Conservation (phyloP, 2,329 filamentous ascomycete species). For the Colletotrichum lupini region DNA sequence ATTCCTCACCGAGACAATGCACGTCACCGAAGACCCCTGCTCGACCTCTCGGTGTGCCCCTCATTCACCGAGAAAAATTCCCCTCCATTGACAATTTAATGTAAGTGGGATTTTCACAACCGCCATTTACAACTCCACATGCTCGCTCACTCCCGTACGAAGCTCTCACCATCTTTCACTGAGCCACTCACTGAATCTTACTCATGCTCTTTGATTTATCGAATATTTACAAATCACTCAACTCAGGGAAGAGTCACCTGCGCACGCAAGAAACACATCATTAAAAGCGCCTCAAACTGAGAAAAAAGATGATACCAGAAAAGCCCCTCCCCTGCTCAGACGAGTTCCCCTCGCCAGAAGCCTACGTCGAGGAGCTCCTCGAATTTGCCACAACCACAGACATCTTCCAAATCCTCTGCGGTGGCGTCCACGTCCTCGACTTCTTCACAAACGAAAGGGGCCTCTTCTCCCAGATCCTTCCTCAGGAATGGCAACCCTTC, state of each 20-base stretch:
- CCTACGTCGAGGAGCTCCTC: slow-evolving; percentile 83
- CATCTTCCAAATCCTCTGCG: slow-evolving; percentile 88
- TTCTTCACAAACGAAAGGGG: slow-evolving; percentile 91
- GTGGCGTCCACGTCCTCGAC: slow-evolving; percentile 96
- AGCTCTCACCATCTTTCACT: neutral
- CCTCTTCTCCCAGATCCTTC: slow-evolving; percentile 82
- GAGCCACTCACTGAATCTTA: neutral
- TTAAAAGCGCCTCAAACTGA: neutral
- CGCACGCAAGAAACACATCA: neutral
- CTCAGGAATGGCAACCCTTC: slow-evolving; percentile 84
- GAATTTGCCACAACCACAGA: slow-evolving; percentile 79
- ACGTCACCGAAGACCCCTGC: slow-evolving; percentile 12
- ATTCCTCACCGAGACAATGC: neutral
- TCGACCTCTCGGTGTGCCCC: neutral
- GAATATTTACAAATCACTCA: neutral
- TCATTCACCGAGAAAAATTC: slow-evolving; percentile 37
- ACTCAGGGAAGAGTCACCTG: neutral
- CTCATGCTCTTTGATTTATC: neutral
- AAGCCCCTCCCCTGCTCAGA: slow-evolving; percentile 75
- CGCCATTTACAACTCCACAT: neutral
- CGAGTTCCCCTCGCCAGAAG: slow-evolving; percentile 76
- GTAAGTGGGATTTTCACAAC: slow-evolving; percentile 30
- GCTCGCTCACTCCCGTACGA: neutral
- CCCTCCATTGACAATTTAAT: slow-evolving; percentile 24
- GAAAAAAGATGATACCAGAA: slow-evolving; percentile 55